Percentiles rank a stretch among this genome's conserved stretches.
phyloP scores from a whole-genome alignment of 192 early-diverging fungal genomes.

The Umbelopsis ramanniana region DNA sequence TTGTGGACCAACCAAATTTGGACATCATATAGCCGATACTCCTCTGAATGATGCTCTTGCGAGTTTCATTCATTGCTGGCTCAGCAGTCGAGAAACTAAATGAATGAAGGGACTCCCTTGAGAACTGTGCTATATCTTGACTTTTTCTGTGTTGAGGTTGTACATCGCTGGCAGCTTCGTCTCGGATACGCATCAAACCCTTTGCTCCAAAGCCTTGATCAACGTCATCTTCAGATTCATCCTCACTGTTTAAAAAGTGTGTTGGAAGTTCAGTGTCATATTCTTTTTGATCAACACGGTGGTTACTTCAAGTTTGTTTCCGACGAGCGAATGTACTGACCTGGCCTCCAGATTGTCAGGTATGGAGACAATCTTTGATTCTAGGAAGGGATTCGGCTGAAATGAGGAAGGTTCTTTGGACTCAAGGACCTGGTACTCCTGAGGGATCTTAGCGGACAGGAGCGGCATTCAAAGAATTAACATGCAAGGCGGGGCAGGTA shows the following conservation, averaged over 20 bases:
- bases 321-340: background rate
- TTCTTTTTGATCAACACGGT: background rate
- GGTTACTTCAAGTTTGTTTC: too few relatives aligned
- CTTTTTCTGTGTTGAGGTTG: constrained; percentile 5
- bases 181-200: constrained; percentile 27
- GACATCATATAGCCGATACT: constrained; percentile 59
- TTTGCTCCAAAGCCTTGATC: constrained; percentile 25
- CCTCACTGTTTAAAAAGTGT: background rate
- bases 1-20: constrained; percentile 55
- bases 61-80: constrained; percentile 42
- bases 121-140: constrained; percentile 48
- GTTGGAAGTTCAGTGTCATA: background rate
- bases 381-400: background rate
- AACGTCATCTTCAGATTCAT: constrained; percentile 20
- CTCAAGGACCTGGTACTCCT: constrained; percentile 12
- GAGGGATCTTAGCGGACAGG: constrained; percentile 19
- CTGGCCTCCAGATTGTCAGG: background rate
- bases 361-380: background rate
- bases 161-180: constrained; percentile 2
- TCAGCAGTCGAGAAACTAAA: constrained; percentile 49
- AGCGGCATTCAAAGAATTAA: constrained; percentile 17
- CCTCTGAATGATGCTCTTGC: constrained; percentile 51
- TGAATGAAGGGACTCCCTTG: constrained; percentile 51
- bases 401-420: background rate
- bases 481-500: constrained; percentile 11